phyloP scores from a whole-genome alignment of 805 yeast species.

The Wickerhamiella kurtzmanii region DNA sequence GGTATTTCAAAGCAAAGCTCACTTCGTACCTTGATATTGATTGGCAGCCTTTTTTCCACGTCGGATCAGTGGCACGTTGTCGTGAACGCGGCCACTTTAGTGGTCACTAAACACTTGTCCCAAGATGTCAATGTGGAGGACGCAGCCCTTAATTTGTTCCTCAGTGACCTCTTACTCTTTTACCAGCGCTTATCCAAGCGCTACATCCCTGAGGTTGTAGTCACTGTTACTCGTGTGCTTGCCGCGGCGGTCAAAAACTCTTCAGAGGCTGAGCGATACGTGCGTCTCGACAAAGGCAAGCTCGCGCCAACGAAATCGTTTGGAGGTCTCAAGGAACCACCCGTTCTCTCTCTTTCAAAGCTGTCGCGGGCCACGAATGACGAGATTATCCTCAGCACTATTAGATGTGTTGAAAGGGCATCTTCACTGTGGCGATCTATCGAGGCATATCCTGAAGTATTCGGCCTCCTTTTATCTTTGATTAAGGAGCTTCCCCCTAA shows the following conservation, averaged over 20 bases:
- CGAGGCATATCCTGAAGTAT: slow-evolving; percentile 21
- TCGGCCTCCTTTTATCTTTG: slow-evolving; percentile 15
- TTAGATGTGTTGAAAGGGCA: slow-evolving; percentile 10
- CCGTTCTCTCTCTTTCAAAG: background rate
- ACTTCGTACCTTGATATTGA: slow-evolving; percentile 49
- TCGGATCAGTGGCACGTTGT: slow-evolving; percentile 92
- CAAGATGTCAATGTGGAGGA: slow-evolving; percentile 33
- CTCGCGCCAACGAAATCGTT: background rate
- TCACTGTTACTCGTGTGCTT: slow-evolving; percentile 30
- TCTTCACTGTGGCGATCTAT: slow-evolving; percentile 23
- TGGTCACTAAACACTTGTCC: slow-evolving; percentile 59
- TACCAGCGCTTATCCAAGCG: slow-evolving; percentile 77
- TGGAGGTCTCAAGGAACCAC: background rate
- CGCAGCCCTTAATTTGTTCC: slow-evolving; percentile 41
- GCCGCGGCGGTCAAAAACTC: background rate
- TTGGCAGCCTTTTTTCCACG: slow-evolving; percentile 76
- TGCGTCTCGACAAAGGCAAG: background rate
- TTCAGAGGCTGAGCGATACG: background rate
- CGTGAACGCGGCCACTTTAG: slow-evolving; percentile 66
- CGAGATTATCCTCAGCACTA: slow-evolving; percentile 10
- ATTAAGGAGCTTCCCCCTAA: slow-evolving; percentile 21
- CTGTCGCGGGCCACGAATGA: slow-evolving; percentile 2
- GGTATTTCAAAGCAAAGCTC: slow-evolving; percentile 32
- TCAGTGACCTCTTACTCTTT: slow-evolving; percentile 49
- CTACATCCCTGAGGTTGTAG: slow-evolving; percentile 62